phyloP scores from a whole-genome alignment of 352 stramenopile genomes.

The Thraustotheca clavata region DNA sequence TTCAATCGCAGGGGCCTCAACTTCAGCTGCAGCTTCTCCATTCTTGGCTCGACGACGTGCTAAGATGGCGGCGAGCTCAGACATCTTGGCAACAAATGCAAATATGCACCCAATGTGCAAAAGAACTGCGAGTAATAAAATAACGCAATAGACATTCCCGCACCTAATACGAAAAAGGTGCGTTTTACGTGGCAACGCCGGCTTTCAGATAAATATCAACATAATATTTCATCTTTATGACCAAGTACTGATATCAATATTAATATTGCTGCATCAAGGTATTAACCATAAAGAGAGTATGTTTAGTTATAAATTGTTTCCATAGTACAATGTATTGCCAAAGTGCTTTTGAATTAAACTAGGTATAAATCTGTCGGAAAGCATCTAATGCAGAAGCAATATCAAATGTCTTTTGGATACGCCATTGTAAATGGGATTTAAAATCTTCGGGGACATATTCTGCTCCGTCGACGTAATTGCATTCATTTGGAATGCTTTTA shows the following conservation, averaged over 20 bases:
- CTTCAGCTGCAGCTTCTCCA: slow-evolving; percentile 27
- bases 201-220: background rate
- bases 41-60: slow-evolving; percentile 64
- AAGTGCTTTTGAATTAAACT: no score
- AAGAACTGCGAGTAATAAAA: background rate
- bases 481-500: slow-evolving; percentile 6
- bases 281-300: no score
- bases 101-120: background rate
- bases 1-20: slow-evolving; percentile 1
- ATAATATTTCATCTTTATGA: background rate
- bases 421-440: background rate
- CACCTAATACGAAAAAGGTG: background rate
- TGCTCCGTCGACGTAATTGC: background rate
- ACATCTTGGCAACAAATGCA: slow-evolving; percentile 19
- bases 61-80: slow-evolving; percentile 71
- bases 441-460: background rate
- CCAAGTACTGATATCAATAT: no score
- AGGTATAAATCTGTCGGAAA: background rate
- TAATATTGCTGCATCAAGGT: no score
- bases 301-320: no score
- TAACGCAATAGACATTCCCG: background rate
- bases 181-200: background rate
- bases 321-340: no score
- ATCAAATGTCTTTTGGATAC: slow-evolving; percentile 2
- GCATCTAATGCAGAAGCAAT: background rate